A percentile compares a stretch with the other conserved stretches of the same genome.
Conservation (phyloP, 805 yeast genomes). For the Brettanomyces sp. region DNA sequence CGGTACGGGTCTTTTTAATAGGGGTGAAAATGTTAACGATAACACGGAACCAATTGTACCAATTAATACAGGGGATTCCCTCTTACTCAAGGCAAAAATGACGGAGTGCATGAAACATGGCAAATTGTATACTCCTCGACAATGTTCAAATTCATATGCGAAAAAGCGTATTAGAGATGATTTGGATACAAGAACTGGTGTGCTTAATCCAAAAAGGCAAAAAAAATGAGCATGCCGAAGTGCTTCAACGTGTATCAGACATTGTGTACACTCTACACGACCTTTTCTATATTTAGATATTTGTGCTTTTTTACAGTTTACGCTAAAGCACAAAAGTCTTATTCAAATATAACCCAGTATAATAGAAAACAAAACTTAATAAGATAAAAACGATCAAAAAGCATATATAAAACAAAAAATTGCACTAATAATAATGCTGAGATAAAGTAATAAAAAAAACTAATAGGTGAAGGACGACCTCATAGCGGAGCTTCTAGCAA, state of each 20-base stretch:
- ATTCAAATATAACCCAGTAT: not conserved
- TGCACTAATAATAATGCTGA: not conserved
- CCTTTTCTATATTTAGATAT: too few species aligned
- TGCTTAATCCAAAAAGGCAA: too few species aligned
- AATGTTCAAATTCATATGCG: not conserved
- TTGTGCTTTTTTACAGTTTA: too few species aligned
- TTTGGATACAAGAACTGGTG: not conserved
- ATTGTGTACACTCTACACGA: not conserved
- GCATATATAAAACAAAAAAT: not conserved
- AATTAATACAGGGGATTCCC: slow-evolving; percentile 13
- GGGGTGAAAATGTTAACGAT: slow-evolving; percentile 8
- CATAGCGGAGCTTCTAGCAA: too few species aligned
- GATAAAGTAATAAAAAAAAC: too few species aligned
- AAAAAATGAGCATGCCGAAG: too few species aligned
- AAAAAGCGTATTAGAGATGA: not conserved
- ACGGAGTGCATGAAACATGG: not conserved
- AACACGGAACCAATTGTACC: slow-evolving; percentile 9
- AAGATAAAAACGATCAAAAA: too few species aligned
- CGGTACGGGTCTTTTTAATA: slow-evolving; percentile 51
- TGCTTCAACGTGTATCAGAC: too few species aligned
- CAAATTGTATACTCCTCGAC: not conserved
- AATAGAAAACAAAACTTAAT: too few species aligned
- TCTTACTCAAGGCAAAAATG: not conserved
- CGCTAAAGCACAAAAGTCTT: not conserved
- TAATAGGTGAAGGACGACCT: too few species aligned